A percentile compares a stretch with the other conserved stretches of the same genome.
These are phyloP conservation scores for Rubia yunnanensis DNA, from an alignment of 257 asterid species.

Conservation along the genomic window DNA sequence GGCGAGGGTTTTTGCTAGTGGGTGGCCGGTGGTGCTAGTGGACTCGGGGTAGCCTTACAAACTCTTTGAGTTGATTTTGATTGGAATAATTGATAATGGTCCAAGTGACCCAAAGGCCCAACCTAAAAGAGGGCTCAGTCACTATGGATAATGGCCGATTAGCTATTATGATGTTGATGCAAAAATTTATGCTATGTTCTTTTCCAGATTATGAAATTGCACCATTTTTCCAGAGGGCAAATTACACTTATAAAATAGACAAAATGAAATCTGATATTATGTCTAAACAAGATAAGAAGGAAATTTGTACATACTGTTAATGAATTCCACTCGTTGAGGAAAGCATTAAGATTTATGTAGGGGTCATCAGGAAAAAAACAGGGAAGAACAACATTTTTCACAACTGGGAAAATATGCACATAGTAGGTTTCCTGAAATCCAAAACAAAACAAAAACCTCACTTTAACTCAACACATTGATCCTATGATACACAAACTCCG, in stretches of 20 bases:
- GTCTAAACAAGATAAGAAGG: neutral
- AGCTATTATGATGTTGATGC: no score
- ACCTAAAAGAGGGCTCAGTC: no score
- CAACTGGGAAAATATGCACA: conserved; percentile 6
- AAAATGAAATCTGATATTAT: no score
- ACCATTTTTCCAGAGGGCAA: neutral
- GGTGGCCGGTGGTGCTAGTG: no score
- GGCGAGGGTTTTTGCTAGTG: no score
- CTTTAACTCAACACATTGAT: neutral
- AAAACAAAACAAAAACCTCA: conserved; percentile 4
- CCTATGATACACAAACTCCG: neutral
- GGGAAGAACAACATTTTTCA: neutral
- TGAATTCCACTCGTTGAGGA: conserved; percentile 1
- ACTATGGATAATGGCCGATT: no score
- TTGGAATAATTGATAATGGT: no score
- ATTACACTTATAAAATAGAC: neutral
- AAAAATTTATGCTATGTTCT: no score
- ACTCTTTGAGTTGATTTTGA: no score
- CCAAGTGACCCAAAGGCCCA: no score
- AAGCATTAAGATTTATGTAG: neutral
- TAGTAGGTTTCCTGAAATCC: neutral
- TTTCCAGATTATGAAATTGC: no score
- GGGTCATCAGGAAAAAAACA: neutral
- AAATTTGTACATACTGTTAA: neutral
- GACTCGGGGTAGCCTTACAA: no score